Percentiles rank a stretch among this genome's conserved stretches.
Conservation (phyloP, 352 stramenopile species). For the Globisporangium viniferum region DNA sequence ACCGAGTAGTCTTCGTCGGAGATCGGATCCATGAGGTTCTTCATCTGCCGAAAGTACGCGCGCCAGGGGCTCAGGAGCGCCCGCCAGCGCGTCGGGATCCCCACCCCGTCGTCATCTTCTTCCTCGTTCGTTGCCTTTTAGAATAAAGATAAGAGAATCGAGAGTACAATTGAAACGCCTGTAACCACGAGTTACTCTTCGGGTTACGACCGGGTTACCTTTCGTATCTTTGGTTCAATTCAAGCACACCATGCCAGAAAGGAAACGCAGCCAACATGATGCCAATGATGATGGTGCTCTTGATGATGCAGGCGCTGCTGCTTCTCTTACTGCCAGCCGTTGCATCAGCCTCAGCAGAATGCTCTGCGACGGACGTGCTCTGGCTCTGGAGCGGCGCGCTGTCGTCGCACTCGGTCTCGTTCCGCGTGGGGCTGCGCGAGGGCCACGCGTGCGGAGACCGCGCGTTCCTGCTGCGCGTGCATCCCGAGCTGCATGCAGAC, state of each 20-base stretch:
- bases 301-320: not conserved
- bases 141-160: too few species aligned
- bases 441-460: conserved; percentile 43
- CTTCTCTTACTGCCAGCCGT: not conserved
- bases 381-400: conserved; percentile 78
- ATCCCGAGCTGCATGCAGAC: conserved; percentile 32
- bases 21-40: not conserved
- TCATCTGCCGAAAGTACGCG: not conserved
- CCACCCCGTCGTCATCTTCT: not conserved
- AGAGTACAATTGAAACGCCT: too few species aligned
- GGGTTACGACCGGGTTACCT: not conserved
- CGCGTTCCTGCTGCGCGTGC: conserved; percentile 58
- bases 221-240: not conserved
- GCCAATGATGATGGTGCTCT: not conserved
- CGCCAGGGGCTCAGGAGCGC: not conserved
- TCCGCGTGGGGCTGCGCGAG: conserved; percentile 65
- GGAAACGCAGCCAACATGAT: not conserved
- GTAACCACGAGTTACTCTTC: not conserved
- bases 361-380: conserved; percentile 42
- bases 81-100: not conserved
- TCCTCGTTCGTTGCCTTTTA: not conserved
- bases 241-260: not conserved
- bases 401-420: conserved; percentile 58
- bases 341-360: conserved; percentile 10
- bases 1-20: not conserved